Percentiles rank a stretch among this genome's conserved stretches.
These are phyloP conservation scores for Discostella pseudostelligera DNA, from an alignment of 108 stramenopile genomes.

Conservation along the genomic window DNA sequence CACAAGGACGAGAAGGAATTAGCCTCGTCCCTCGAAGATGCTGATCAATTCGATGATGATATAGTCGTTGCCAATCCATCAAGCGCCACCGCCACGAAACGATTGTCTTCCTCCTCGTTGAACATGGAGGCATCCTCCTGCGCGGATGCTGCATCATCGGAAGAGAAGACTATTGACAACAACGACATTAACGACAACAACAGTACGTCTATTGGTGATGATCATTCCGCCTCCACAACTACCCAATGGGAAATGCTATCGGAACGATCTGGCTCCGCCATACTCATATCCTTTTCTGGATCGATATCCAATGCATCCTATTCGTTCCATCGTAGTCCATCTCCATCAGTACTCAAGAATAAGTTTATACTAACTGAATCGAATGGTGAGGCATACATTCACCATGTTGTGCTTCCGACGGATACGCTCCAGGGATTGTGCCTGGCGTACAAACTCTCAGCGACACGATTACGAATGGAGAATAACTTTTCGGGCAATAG, in stretches of 20 bases:
- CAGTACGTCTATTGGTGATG: neutral
- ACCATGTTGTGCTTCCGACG: constrained; percentile 62
- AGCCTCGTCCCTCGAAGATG: neutral
- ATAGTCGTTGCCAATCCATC: neutral
- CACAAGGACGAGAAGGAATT: constrained; percentile 6
- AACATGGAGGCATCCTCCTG: neutral
- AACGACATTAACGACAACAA: constrained; percentile 8
- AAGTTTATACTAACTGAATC: constrained; percentile 45
- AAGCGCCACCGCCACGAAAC: neutral
- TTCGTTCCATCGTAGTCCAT: constrained; percentile 15
- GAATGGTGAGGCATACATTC: constrained; percentile 22
- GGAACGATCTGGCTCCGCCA: constrained; percentile 37
- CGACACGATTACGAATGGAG: constrained; percentile 21
- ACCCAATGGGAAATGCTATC: constrained; percentile 44
- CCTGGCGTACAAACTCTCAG: constrained; percentile 77
- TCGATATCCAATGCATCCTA: constrained; percentile 23
- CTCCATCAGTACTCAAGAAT: constrained; percentile 31
- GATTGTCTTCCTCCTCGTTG: neutral
- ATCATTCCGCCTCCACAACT: neutral
- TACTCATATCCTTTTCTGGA: constrained; percentile 38
- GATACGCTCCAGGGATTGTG: constrained; percentile 87
- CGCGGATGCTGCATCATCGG: neutral
- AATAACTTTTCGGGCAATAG: constrained; percentile 60
- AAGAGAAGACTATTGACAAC: constrained; percentile 22
- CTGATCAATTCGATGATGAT: constrained; percentile 11